Evolutionary conservation across 2,329 filamentous ascomycete species (phyloP).

Genomic region (Xylariaceae sp.): DNA sequence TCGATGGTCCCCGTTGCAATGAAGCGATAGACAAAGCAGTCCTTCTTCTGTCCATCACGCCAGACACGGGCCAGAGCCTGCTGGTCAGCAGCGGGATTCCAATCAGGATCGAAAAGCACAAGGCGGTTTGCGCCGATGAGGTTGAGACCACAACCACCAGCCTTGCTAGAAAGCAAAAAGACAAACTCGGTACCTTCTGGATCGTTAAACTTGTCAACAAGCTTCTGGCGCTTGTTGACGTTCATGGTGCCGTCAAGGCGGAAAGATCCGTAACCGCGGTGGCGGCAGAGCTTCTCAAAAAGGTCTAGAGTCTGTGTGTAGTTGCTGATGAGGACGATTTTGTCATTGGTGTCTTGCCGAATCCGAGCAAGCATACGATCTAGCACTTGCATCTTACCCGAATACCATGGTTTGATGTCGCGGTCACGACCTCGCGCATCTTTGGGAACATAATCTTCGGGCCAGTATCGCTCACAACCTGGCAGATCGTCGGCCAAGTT

Average conservation of each 20-base stretch:
- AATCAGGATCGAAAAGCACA: conserved; percentile 92
- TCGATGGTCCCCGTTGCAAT: conserved; percentile 97
- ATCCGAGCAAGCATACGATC: conserved; percentile 97
- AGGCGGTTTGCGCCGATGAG: conserved; percentile 76
- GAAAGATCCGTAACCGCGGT: conserved; percentile 77
- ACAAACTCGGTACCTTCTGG: conserved; percentile 86
- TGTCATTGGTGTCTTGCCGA: conserved; percentile 93
- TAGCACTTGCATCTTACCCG: conserved; percentile 97
- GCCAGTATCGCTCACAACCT: conserved; percentile 76
- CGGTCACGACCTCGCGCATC: conserved; percentile 84
- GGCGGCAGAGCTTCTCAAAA: conserved; percentile 85
- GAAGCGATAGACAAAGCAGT: conserved; percentile 99
- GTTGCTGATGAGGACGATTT: conserved; percentile 98
- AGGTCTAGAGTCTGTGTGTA: conserved; percentile 95
- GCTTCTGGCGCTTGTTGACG: conserved; percentile 92
- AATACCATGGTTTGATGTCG: conserved; percentile 93
- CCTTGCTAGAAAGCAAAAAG: conserved; percentile 94
- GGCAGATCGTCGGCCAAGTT: conserved; percentile 79
- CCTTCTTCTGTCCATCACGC: conserved; percentile 98
- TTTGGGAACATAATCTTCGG: conserved; percentile 83
- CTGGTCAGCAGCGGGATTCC: conserved; percentile 97
- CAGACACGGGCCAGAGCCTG: conserved; percentile 95
- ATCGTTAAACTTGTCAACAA: conserved; percentile 97
- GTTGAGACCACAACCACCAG: conserved; percentile 87
- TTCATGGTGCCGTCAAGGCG: conserved; percentile 97